Evolutionary conservation across 805 yeast genomes (phyloP).

Genomic region (Huiozyma naganishii): DNA sequence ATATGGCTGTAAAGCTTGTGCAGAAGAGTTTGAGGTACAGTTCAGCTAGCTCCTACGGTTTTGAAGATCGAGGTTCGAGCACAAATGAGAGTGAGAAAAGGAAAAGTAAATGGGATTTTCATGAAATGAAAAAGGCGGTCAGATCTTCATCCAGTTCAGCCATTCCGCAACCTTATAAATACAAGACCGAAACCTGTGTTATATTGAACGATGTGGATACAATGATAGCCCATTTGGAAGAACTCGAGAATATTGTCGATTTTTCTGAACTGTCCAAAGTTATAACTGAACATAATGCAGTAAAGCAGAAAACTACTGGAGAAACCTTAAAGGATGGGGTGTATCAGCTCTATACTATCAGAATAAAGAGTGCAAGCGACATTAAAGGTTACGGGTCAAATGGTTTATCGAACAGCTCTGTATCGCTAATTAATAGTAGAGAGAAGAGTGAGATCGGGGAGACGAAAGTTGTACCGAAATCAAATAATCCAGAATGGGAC

Average conservation of each 20-base stretch:
- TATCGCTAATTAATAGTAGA: constrained; percentile 49
- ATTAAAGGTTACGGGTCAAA: constrained; percentile 37
- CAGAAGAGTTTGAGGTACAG: constrained; percentile 30
- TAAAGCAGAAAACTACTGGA: constrained; percentile 5
- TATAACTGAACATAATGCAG: constrained; percentile 14
- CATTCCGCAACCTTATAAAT: constrained; percentile 44
- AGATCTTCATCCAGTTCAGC: constrained; percentile 29
- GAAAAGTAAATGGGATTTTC: constrained; percentile 17
- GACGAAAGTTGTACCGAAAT: constrained; percentile 53
- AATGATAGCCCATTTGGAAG: constrained; percentile 37
- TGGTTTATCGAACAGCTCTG: constrained; percentile 45
- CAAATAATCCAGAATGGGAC: constrained; percentile 72
- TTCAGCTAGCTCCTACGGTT: constrained; percentile 1
- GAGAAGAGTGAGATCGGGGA: constrained; percentile 49
- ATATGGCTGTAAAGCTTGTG: constrained; percentile 27
- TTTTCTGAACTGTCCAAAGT: constrained; percentile 44
- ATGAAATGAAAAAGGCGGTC: constrained; percentile 43
- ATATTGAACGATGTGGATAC: constrained; percentile 59
- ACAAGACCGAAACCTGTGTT: constrained; percentile 55
- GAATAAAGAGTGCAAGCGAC: constrained; percentile 54
- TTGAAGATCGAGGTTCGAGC: not conserved
- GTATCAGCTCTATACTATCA: constrained; percentile 51
- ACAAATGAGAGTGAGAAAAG: constrained; percentile 1
- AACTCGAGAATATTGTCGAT: constrained; percentile 45
- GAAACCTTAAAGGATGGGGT: constrained; percentile 9